Evolutionary conservation across 2,329 filamentous ascomycete species (phyloP).

Genomic region (Monilinia aucupariae): DNA sequence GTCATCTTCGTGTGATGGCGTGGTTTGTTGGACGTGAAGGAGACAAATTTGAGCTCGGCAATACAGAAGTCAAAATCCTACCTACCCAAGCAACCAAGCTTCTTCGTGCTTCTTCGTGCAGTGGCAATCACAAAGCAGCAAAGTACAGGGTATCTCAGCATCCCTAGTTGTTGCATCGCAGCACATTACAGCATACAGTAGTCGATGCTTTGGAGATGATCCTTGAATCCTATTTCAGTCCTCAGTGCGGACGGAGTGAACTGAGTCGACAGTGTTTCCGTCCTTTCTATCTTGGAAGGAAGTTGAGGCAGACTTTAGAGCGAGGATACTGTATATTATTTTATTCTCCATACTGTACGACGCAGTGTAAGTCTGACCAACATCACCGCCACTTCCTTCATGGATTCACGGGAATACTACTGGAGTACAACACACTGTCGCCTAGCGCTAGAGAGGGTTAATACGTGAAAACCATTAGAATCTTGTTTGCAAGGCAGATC

Average conservation of each 20-base stretch:
- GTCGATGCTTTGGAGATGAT: background rate
- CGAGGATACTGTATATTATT: background rate
- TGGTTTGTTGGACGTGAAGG: background rate
- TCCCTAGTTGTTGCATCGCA: slow-evolving; percentile 8
- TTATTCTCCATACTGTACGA: background rate
- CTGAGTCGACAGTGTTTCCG: background rate
- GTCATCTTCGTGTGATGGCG: background rate
- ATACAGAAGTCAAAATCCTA: background rate
- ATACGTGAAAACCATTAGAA: background rate
- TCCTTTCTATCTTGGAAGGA: background rate
- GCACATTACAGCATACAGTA: slow-evolving; percentile 7
- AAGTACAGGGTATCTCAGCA: slow-evolving; percentile 9
- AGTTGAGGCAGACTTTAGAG: background rate
- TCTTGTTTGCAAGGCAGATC: background rate
- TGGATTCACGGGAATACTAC: background rate
- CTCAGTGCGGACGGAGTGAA: background rate
- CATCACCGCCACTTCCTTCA: background rate
- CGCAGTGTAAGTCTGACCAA: too few species aligned
- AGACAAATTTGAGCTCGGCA: background rate
- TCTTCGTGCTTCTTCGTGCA: background rate
- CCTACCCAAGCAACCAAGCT: background rate
- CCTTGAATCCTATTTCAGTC: background rate
- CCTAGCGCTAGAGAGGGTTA: background rate
- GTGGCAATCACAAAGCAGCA: background rate
- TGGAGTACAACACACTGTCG: background rate